Conservation (phyloP, 2,329 filamentous ascomycete genomes). For the Blastomyces parvus region DNA sequence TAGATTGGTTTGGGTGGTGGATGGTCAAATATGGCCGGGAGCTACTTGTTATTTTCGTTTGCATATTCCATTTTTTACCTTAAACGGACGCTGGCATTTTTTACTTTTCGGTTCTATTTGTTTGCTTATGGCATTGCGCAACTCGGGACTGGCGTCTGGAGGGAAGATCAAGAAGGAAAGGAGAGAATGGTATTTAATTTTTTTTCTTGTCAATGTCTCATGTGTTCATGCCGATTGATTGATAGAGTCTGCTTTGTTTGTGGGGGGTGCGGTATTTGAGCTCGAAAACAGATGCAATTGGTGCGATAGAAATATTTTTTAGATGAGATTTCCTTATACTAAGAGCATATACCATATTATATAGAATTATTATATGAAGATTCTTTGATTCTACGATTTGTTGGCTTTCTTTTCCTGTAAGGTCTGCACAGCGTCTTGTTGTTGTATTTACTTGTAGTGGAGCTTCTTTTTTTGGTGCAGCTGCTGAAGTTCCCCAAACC, state of each 20-base stretch:
- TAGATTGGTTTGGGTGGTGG: background rate
- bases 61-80: background rate
- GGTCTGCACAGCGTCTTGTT: background rate
- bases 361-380: background rate
- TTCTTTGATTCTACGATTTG: background rate
- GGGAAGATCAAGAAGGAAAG: too few species aligned
- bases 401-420: background rate
- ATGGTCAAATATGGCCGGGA: too few species aligned
- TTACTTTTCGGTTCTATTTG: background rate
- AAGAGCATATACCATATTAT: background rate
- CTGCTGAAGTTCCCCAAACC: background rate
- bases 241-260: background rate
- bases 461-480: background rate
- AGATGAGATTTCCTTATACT: background rate
- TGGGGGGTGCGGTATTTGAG: background rate
- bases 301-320: background rate
- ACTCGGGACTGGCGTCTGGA: constrained; percentile 2
- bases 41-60: background rate
- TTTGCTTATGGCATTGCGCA: constrained; percentile 1
- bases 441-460: background rate
- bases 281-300: background rate
- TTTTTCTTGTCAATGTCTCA: background rate
- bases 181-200: background rate
- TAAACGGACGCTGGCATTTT: background rate
- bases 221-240: background rate